phyloP scores from a whole-genome alignment of 495 filamentous ascomycete genomes.

The Trichoderma erinaceum region DNA sequence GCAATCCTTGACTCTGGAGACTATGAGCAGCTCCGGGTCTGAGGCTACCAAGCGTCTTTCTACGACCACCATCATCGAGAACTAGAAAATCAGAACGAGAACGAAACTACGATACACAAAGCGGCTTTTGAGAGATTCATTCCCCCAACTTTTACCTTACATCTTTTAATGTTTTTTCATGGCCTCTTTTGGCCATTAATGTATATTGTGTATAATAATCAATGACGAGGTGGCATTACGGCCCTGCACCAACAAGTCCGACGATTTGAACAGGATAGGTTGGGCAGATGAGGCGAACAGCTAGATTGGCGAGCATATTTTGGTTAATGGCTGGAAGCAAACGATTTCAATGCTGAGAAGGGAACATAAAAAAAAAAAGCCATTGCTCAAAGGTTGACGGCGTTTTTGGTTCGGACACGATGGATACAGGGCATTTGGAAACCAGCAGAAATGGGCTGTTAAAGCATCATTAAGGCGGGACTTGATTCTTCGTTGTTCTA shows the following conservation, averaged over 20 bases:
- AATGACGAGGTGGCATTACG: neutral
- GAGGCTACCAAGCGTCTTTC: slow-evolving; percentile 9
- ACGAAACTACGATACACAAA: neutral
- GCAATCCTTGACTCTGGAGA: neutral
- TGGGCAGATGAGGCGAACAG: neutral
- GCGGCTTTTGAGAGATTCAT: neutral
- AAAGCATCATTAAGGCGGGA: neutral
- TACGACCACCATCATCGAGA: slow-evolving; percentile 3
- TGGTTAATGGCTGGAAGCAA: neutral
- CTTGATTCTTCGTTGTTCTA: neutral
- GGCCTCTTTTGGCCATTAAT: slow-evolving; percentile 7
- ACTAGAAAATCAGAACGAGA: neutral
- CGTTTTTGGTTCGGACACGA: slow-evolving; percentile 11
- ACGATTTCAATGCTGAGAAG: slow-evolving; percentile 9
- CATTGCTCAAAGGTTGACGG: neutral
- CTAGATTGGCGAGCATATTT: slow-evolving; percentile 9
- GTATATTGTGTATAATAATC: slow-evolving; percentile 5
- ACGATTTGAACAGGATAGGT: neutral
- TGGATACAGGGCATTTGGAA: slow-evolving; percentile 2
- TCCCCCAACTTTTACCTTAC: neutral
- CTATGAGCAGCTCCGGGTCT: neutral
- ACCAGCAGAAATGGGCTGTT: slow-evolving; percentile 1
- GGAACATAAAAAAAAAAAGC: slow-evolving; percentile 3
- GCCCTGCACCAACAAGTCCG: neutral
- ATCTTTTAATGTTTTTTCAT: slow-evolving; percentile 1